Conservation (phyloP, 2,329 filamentous ascomycete genomes). For the Phialemonium atrogriseum region DNA sequence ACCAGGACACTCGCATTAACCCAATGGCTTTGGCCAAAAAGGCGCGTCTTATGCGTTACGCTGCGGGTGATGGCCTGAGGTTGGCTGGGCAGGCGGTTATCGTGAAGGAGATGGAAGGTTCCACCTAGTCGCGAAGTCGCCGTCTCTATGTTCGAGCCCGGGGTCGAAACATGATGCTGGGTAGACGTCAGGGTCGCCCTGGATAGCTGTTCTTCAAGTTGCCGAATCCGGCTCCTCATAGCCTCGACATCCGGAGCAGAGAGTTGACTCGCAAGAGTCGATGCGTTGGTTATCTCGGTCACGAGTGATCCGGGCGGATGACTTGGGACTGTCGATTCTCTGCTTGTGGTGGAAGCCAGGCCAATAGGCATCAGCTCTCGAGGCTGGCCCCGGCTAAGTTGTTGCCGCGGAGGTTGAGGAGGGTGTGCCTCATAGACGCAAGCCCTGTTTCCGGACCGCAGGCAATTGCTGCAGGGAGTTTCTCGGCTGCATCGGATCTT, state of each 20-base stretch:
- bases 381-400: background rate
- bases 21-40: constrained; percentile 52
- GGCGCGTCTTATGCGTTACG: constrained; percentile 44
- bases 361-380: background rate
- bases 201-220: constrained; percentile 35
- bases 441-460: constrained; percentile 23
- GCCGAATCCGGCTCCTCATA: constrained; percentile 28
- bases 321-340: background rate
- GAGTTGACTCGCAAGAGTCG: constrained; percentile 14
- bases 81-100: constrained; percentile 22
- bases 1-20: constrained; percentile 40
- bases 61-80: constrained; percentile 26
- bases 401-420: constrained; percentile 10
- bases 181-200: constrained; percentile 12
- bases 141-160: constrained; percentile 25
- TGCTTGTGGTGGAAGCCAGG: background rate
- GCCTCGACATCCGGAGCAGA: constrained; percentile 22
- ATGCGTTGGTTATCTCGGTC: constrained; percentile 6
- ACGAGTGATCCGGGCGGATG: background rate
- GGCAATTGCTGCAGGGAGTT: constrained; percentile 31
- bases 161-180: constrained; percentile 9
- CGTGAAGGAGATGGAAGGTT: constrained; percentile 32
- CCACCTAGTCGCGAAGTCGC: constrained; percentile 29
- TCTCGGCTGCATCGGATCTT: constrained; percentile 35
- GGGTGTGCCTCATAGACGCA: constrained; percentile 23